Percentiles rank a stretch among this genome's conserved stretches.
phyloP scores from a whole-genome alignment of 2,329 filamentous ascomycete species.

The Colletotrichum sp. region DNA sequence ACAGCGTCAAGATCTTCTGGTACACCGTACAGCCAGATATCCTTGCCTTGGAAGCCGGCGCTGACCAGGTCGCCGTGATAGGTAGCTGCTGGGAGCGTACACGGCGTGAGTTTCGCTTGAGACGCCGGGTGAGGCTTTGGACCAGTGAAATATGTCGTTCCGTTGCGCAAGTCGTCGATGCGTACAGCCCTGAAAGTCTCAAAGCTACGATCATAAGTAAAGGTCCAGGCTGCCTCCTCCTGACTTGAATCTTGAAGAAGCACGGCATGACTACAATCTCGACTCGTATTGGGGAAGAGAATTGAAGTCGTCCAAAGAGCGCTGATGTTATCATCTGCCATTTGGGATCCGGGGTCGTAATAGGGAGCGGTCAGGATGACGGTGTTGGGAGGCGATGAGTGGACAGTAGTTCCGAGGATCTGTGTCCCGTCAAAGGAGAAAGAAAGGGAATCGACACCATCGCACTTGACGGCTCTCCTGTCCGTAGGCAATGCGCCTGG shows the following conservation, averaged over 20 bases:
- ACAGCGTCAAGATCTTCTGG: constrained; percentile 73
- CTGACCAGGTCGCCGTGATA: constrained; percentile 74
- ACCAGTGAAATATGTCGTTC: constrained; percentile 80
- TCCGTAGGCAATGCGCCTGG: constrained; percentile 68
- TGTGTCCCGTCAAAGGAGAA: constrained; percentile 83
- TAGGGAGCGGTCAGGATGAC: constrained; percentile 82
- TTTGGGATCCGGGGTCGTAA: constrained; percentile 72
- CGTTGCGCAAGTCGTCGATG: constrained; percentile 75
- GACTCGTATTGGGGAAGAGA: constrained; percentile 80
- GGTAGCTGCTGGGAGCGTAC: constrained; percentile 72
- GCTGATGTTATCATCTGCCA: constrained; percentile 71
- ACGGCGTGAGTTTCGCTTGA: constrained; percentile 67
- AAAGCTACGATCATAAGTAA: constrained; percentile 78
- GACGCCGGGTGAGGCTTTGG: constrained; percentile 60
- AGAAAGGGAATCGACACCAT: constrained; percentile 73
- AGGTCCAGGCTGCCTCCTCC: constrained; percentile 75
- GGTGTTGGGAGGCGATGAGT: constrained; percentile 69
- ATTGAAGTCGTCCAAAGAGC: constrained; percentile 87
- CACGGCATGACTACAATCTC: constrained; percentile 78
- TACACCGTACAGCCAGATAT: constrained; percentile 81
- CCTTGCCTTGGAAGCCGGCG: constrained; percentile 73
- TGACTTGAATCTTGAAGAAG: constrained; percentile 66
- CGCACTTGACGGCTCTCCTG: constrained; percentile 78
- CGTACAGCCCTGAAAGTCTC: constrained; percentile 80
- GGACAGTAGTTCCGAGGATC: constrained; percentile 75